Conservation (phyloP, 2,329 filamentous ascomycete genomes). For the Microsporum audouinii region DNA sequence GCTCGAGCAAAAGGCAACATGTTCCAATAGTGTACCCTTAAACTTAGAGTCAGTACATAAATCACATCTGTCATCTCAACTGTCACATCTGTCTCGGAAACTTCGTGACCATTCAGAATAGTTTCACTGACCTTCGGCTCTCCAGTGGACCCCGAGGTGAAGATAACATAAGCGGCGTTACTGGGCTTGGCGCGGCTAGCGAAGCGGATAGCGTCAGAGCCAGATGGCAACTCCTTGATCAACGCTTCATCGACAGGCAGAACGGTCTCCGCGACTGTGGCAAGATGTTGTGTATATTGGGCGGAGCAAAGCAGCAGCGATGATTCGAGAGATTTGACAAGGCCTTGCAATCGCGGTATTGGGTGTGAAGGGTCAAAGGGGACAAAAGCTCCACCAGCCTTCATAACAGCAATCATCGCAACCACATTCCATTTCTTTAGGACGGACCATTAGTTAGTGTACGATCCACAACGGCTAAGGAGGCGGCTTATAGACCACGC, state of each 20-base stretch:
- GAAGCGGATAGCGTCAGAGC: conserved; percentile 11
- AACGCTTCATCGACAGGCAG: conserved; percentile 22
- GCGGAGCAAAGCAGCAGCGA: conserved; percentile 26
- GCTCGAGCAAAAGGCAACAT: conserved; percentile 47
- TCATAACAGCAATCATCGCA: conserved; percentile 32
- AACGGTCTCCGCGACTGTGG: conserved; percentile 18
- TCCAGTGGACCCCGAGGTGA: conserved; percentile 47
- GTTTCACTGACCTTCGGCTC: conserved; percentile 37
- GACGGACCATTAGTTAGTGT: background rate
- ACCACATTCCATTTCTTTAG: conserved; percentile 33
- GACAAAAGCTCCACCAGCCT: conserved; percentile 34
- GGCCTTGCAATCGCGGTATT: conserved; percentile 25
- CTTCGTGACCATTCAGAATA: background rate
- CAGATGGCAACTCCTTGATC: conserved; percentile 18
- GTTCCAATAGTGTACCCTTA: conserved; percentile 51
- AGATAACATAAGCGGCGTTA: conserved; percentile 45
- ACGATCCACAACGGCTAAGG: background rate
- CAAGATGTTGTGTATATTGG: conserved; percentile 17
- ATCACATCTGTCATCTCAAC: background rate
- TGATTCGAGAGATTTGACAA: conserved; percentile 26
- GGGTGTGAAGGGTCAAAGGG: conserved; percentile 33
- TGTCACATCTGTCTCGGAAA: background rate
- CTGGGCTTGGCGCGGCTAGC: conserved; percentile 20
- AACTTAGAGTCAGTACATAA: background rate
- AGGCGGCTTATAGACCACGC: background rate